Evolutionary conservation across 2,329 filamentous ascomycete genomes (phyloP).

Genomic region (Orbilia blumenaviensis): DNA sequence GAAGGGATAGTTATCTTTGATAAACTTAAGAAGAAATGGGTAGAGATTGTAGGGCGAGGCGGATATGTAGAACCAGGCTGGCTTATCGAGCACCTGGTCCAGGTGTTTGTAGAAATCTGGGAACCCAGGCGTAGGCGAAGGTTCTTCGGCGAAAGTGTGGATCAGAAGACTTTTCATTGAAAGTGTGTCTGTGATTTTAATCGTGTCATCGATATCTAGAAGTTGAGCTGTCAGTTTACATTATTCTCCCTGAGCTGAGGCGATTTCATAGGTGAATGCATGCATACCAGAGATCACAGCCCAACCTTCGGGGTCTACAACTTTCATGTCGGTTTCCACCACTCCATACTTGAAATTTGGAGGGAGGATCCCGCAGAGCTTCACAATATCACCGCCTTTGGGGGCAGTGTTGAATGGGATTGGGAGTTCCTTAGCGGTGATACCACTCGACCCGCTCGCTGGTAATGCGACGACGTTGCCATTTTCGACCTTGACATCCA

Average conservation of each 20-base stretch:
- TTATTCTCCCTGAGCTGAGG: not conserved
- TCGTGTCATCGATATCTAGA: conserved; percentile 89
- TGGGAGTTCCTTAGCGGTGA: conserved; percentile 36
- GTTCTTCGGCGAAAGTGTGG: conserved; percentile 81
- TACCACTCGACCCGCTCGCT: conserved; percentile 33
- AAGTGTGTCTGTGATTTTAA: conserved; percentile 86
- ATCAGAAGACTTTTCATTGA: conserved; percentile 81
- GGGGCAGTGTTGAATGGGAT: conserved; percentile 7
- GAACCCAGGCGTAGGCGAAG: conserved; percentile 79
- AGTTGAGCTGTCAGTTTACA: not conserved
- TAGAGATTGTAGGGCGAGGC: conserved; percentile 96
- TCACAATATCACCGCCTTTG: conserved; percentile 20
- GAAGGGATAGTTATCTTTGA: conserved; percentile 74
- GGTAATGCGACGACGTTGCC: conserved; percentile 23
- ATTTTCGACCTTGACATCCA: conserved; percentile 37
- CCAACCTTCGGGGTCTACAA: conserved; percentile 46
- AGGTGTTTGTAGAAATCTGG: conserved; percentile 81
- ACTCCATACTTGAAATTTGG: not conserved
- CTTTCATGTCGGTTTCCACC: conserved; percentile 32
- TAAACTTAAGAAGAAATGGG: conserved; percentile 80
- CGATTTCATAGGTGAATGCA: not conserved
- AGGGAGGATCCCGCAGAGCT: conserved; percentile 36
- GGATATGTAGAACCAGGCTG: conserved; percentile 91
- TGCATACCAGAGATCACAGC: conserved; percentile 37
- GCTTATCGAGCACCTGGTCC: conserved; percentile 65